phyloP scores from a whole-genome alignment of 257 asterid species.

The Fraxinus excelsior region DNA sequence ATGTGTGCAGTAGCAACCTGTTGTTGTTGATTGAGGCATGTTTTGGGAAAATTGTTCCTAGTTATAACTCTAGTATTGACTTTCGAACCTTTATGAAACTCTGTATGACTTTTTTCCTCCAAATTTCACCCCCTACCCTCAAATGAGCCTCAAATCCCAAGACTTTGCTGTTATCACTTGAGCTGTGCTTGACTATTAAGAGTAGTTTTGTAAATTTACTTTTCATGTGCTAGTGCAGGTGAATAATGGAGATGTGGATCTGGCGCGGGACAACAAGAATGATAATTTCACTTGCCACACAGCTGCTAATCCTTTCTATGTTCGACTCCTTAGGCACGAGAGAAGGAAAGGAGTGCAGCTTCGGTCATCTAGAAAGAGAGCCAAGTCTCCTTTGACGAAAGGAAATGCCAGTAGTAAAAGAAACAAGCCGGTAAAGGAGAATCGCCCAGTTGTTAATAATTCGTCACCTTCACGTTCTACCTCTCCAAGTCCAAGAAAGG shows the following conservation, averaged over 20 bases:
- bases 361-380: slow-evolving; percentile 60
- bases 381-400: slow-evolving; percentile 49
- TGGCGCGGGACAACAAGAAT: slow-evolving; percentile 35
- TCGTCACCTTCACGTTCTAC: slow-evolving; percentile 47
- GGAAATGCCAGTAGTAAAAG: slow-evolving; percentile 27
- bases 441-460: slow-evolving; percentile 24
- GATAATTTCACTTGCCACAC: slow-evolving; percentile 55
- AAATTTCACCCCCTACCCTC: no score
- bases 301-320: slow-evolving; percentile 53
- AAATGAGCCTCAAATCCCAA: no score
- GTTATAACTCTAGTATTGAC: no score
- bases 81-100: no score
- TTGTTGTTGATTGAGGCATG: background rate
- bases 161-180: no score
- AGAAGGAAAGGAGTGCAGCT: slow-evolving; percentile 42
- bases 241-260: slow-evolving; percentile 76
- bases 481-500: slow-evolving; percentile 43
- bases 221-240: slow-evolving; percentile 49
- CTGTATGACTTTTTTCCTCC: no score
- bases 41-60: background rate
- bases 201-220: background rate
- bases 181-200: background rate
- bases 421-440: slow-evolving; percentile 51
- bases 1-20: background rate
- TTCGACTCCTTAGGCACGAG: slow-evolving; percentile 49